A percentile compares a stretch with the other conserved stretches of the same genome.
phyloP scores from a whole-genome alignment of 345 rosid genomes.

The Lepidium sativum region DNA sequence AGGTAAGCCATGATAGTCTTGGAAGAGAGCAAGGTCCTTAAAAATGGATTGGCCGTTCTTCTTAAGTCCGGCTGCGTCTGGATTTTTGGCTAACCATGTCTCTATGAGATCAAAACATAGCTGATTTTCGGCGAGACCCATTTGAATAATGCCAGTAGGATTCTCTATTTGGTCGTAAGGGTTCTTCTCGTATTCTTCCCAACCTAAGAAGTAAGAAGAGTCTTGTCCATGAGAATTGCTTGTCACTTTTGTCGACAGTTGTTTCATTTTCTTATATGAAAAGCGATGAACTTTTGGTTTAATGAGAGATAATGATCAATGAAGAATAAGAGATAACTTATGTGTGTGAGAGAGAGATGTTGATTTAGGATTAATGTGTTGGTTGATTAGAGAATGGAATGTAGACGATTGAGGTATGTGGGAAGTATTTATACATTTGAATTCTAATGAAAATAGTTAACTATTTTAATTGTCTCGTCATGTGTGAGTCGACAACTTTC shows the following conservation, averaged over 20 bases:
- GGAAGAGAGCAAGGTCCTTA: conserved; percentile 74
- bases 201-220: conserved; percentile 72
- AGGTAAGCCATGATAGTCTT: conserved; percentile 67
- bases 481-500: conserved; percentile 20
- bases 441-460: neutral
- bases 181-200: conserved; percentile 72
- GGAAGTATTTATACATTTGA: conserved; percentile 1
- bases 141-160: conserved; percentile 61
- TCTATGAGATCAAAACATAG: conserved; percentile 59
- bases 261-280: conserved; percentile 18
- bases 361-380: conserved; percentile 12
- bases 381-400: conserved; percentile 9
- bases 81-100: conserved; percentile 57
- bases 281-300: neutral
- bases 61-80: conserved; percentile 48
- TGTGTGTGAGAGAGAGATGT: neutral
- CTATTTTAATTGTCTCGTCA: neutral
- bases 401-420: conserved; percentile 8
- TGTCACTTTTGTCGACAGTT: conserved; percentile 49
- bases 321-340: neutral
- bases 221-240: conserved; percentile 64
- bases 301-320: conserved; percentile 2
- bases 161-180: conserved; percentile 49
- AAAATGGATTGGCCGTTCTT: conserved; percentile 53
- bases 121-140: conserved; percentile 87